Evolutionary conservation across 1,139 yeast species (phyloP).

Genomic region (Diutina catenulata): DNA sequence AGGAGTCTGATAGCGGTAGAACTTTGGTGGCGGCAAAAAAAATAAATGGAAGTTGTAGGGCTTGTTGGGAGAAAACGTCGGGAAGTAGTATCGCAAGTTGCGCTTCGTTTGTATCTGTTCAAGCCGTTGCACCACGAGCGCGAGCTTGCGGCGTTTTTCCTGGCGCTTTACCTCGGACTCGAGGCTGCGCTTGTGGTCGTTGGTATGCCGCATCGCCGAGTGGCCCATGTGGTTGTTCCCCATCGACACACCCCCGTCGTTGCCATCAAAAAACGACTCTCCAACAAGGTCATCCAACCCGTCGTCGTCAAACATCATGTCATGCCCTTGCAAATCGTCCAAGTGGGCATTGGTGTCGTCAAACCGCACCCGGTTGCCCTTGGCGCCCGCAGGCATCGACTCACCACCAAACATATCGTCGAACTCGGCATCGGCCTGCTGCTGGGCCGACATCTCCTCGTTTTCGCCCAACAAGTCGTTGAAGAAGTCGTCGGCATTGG

Average conservation of each 20-base stretch:
- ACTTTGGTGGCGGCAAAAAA: constrained; percentile 52
- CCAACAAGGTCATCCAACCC: constrained; percentile 26
- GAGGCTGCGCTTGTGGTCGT: constrained; percentile 6
- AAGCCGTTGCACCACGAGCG: constrained; percentile 19
- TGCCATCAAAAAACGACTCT: neutral
- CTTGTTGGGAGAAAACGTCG: constrained; percentile 44
- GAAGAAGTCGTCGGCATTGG: constrained; percentile 10
- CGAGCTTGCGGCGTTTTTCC: constrained; percentile 16
- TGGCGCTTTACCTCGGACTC: constrained; percentile 12
- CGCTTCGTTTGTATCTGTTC: constrained; percentile 23
- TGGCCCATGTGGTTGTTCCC: no score
- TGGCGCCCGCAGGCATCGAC: constrained; percentile 10
- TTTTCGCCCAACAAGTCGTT: constrained; percentile 16
- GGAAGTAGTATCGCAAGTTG: constrained; percentile 42
- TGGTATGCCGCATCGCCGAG: no score
- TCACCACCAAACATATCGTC: constrained; percentile 39
- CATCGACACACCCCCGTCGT: no score
- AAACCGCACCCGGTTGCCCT: neutral
- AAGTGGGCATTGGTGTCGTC: constrained; percentile 8
- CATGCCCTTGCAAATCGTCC: constrained; percentile 16
- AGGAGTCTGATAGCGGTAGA: constrained; percentile 42
- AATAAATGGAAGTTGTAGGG: constrained; percentile 56
- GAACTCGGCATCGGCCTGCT: constrained; percentile 31
- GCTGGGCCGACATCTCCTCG: constrained; percentile 23
- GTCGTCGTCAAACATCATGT: constrained; percentile 20